Evolutionary conservation across 2,329 filamentous ascomycete genomes (phyloP), one percentile per base, ranked within the genome.

Genomic region (Ilyonectria robusta): DNA sequence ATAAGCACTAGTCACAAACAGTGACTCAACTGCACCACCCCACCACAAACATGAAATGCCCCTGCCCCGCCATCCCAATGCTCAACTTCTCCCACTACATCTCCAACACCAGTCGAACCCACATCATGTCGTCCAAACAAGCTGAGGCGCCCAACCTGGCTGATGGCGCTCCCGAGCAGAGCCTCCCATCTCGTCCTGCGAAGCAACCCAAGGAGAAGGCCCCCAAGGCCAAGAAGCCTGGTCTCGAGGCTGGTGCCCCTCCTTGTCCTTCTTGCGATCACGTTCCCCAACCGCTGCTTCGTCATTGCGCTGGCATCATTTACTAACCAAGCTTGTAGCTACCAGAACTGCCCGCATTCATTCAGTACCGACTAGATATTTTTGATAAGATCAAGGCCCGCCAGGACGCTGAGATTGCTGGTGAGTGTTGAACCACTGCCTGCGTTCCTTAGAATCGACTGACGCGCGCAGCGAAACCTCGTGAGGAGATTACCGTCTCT

Each of bases 341-440:
- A 6, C 82, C 79, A 82, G 78, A 81, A 79, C 73, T 86, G 83
- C 92, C 95, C 63, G 90, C 92, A 67, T 97, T 93, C 81, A 90
- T 98, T 70, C 86, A 95, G 77, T 90, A 94, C 81, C 91, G 96
- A 70, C 91, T 98, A 77, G 89, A 92, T 59, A 85, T 98, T 56
- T 98, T 98, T 83, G 93, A 98, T 80, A 91, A 92, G 79, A 87
- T 98, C 72, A 97, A 97, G 87, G 91, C 93, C 72, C 89, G 93
- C 79, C 90, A 94, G 78, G 92, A 97, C 73, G 92, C 92, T 65
- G 93, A 96, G 79, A 83, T 94, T 70, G 81, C 81, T 72, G 79
- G 81, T 82, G n/a, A n/a, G n/a, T n/a, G n/a, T n/a, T n/a, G n/a
- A n/a, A n/a, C n/a, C n/a, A n/a, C n/a, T n/a, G n/a, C n/a, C n/a